Percentiles rank a stretch among this genome's conserved stretches.
These are phyloP conservation scores for Penicillium sp. DNA, from an alignment of 2,329 filamentous ascomycete genomes.

Conservation along the genomic window DNA sequence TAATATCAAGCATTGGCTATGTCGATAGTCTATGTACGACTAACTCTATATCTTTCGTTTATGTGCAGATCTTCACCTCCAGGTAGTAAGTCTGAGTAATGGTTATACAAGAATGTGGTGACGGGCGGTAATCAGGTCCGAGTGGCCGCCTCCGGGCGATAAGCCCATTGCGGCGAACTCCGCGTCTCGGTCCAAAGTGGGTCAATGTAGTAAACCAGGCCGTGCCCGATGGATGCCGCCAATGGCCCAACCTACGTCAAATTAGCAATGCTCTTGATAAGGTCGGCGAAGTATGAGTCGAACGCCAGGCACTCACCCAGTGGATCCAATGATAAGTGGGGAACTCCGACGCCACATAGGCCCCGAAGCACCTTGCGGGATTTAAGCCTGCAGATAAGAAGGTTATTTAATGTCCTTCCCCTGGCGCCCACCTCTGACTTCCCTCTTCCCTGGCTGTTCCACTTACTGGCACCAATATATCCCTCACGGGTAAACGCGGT, in stretches of 20 bases:
- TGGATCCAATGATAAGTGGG: conserved; percentile 45
- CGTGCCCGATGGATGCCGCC: conserved; percentile 36
- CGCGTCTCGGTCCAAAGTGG: conserved; percentile 28
- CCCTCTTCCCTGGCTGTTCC: neutral
- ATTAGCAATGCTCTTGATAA: conserved; percentile 8
- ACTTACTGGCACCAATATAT: conserved; percentile 46
- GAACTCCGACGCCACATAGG: conserved; percentile 45
- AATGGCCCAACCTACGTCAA: conserved; percentile 33
- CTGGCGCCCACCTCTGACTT: neutral
- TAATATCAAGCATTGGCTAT: neutral
- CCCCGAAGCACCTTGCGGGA: conserved; percentile 52
- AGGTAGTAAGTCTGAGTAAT: neutral
- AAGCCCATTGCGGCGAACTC: conserved; percentile 17
- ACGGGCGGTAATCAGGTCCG: neutral
- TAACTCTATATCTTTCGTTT: neutral
- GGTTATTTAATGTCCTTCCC: conserved; percentile 7
- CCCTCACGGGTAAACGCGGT: conserved; percentile 46
- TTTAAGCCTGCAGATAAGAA: conserved; percentile 40
- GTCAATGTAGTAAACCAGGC: conserved; percentile 36
- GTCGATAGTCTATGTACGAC: neutral
- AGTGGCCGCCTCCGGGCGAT: conserved; percentile 13
- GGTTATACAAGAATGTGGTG: conserved; percentile 2
- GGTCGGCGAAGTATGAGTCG: neutral
- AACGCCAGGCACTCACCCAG: conserved; percentile 30
- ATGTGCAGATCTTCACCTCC: conserved; percentile 6